These are phyloP conservation scores for Colletotrichum siamense DNA, from an alignment of 2,329 filamentous ascomycete genomes.

Conservation along the genomic window DNA sequence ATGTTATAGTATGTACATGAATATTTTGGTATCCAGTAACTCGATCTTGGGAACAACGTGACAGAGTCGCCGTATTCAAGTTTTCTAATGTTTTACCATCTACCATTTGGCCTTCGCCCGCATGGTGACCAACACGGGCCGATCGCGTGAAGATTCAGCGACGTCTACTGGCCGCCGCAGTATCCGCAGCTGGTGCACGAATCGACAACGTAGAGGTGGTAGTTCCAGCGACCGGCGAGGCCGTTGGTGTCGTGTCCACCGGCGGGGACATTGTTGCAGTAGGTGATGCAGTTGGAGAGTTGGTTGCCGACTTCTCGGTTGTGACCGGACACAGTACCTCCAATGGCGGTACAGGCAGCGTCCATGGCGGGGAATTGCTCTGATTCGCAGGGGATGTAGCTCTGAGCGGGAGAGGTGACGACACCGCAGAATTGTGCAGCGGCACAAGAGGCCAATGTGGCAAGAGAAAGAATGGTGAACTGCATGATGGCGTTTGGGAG, in stretches of 20 bases:
- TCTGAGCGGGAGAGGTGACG: neutral
- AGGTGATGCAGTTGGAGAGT: neutral
- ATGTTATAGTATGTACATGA: neutral
- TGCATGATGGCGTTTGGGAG: neutral
- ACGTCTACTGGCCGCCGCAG: neutral
- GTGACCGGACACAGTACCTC: neutral
- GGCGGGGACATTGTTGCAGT: conserved; percentile 6
- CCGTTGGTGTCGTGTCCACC: neutral
- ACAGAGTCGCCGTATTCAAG: neutral
- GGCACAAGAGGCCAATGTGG: neutral
- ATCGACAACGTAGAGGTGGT: neutral
- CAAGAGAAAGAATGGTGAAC: neutral
- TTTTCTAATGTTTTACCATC: neutral
- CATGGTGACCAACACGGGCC: neutral
- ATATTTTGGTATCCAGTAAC: neutral
- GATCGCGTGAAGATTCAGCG: neutral
- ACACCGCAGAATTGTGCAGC: neutral
- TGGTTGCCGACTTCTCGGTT: neutral
- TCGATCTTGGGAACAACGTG: neutral
- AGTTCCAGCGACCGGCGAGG: neutral
- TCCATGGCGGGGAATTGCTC: neutral
- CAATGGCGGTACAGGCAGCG: neutral
- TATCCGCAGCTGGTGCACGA: neutral
- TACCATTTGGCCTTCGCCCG: neutral
- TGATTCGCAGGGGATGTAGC: neutral